Evolutionary conservation across 352 stramenopile genomes (phyloP).

Genomic region (Pythium aquatile): DNA sequence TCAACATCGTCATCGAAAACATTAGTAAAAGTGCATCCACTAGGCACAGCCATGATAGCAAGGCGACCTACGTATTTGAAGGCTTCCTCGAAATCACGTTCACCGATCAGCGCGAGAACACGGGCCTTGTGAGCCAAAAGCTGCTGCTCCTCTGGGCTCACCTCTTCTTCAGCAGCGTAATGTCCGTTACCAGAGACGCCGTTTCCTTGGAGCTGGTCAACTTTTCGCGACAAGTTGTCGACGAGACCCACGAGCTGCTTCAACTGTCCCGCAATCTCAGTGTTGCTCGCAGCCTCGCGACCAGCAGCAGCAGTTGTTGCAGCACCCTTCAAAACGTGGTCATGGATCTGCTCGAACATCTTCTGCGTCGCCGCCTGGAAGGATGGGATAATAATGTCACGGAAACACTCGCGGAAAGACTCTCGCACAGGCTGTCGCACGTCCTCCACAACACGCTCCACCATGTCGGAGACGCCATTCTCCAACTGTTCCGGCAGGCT

Average conservation of each 20-base stretch:
- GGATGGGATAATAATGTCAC: slow-evolving; percentile 83
- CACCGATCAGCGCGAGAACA: slow-evolving; percentile 46
- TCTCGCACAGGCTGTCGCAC: slow-evolving; percentile 78
- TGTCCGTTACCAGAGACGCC: slow-evolving; percentile 31
- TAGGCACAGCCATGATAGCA: not conserved
- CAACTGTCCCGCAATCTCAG: slow-evolving; percentile 59
- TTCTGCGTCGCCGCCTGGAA: slow-evolving; percentile 87
- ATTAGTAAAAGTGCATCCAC: slow-evolving; percentile 1
- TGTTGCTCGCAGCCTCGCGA: slow-evolving; percentile 49
- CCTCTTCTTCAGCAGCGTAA: slow-evolving; percentile 16
- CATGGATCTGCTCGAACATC: slow-evolving; percentile 89
- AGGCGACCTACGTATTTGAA: slow-evolving; percentile 62
- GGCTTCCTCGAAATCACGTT: slow-evolving; percentile 69
- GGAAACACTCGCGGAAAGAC: slow-evolving; percentile 84
- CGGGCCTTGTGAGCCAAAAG: slow-evolving; percentile 60
- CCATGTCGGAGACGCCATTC: slow-evolving; percentile 66
- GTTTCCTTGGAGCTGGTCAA: slow-evolving; percentile 42
- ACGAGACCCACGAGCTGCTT: slow-evolving; percentile 65
- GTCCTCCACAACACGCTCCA: slow-evolving; percentile 75
- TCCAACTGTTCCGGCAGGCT: slow-evolving; percentile 60
- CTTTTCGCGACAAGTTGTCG: slow-evolving; percentile 56
- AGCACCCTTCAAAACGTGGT: slow-evolving; percentile 76
- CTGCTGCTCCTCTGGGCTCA: slow-evolving; percentile 45
- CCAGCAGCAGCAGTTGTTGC: slow-evolving; percentile 41
- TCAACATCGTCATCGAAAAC: not conserved